Evolutionary conservation across 1,284 basidiomycete genomes (phyloP).

Genomic region (Irpex sp.): DNA sequence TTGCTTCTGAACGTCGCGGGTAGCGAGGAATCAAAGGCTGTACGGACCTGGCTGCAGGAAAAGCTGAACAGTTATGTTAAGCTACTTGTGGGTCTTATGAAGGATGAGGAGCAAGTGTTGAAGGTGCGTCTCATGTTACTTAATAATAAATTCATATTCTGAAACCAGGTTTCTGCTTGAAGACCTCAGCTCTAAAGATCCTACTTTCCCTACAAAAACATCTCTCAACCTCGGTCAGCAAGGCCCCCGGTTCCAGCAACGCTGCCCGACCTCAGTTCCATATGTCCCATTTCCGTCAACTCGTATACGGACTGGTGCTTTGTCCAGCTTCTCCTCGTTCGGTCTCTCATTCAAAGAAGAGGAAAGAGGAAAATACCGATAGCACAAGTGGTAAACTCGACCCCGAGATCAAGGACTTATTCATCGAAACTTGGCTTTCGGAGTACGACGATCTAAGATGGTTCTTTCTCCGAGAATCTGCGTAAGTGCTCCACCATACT

Average conservation of each 20-base stretch:
- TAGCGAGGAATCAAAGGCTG: conserved; percentile 54
- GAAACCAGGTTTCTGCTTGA: conserved; percentile 8
- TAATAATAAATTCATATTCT: background rate
- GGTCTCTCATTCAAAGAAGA: conserved; percentile 19
- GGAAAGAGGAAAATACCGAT: conserved; percentile 12
- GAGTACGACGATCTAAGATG: conserved; percentile 89
- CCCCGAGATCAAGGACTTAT: conserved; percentile 58
- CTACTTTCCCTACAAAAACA: conserved; percentile 81
- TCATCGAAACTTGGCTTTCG: conserved; percentile 71
- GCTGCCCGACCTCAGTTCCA: conserved; percentile 57
- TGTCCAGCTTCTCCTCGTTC: conserved; percentile 53
- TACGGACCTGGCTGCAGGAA: conserved; percentile 76
- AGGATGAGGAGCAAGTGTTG: conserved; percentile 67
- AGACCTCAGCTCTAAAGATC: conserved; percentile 77
- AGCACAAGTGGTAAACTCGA: conserved; percentile 36
- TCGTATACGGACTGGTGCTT: conserved; percentile 57
- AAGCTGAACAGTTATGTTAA: conserved; percentile 64
- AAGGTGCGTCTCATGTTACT: conserved; percentile 39
- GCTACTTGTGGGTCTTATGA: conserved; percentile 64
- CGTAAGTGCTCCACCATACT: conserved; percentile 41
- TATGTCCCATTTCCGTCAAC: conserved; percentile 62
- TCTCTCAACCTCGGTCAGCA: conserved; percentile 63
- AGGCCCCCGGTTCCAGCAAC: conserved; percentile 28
- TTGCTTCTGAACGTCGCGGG: conserved; percentile 40
- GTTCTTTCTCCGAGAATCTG: conserved; percentile 87